Percentiles rank a stretch among this genome's conserved stretches.
phyloP scores from a whole-genome alignment of 1,284 basidiomycete genomes.

The Volvariella volvacea region DNA sequence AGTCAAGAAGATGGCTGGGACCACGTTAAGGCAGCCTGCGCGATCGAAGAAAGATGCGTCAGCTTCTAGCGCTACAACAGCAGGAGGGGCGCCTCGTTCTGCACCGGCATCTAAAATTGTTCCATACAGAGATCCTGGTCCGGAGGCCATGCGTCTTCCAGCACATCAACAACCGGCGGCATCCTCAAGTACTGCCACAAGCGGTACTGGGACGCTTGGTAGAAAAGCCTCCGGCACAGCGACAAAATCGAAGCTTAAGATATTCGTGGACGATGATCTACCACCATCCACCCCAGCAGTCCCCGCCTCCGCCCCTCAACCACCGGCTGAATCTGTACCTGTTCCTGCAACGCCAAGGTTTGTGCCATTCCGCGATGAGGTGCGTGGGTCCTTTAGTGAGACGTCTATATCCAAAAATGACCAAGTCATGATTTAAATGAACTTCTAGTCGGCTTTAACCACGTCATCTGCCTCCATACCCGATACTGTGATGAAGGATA shows the following conservation, averaged over 20 bases:
- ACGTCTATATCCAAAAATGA: constrained; percentile 3
- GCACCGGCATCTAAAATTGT: constrained; percentile 39
- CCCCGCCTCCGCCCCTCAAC: constrained; percentile 10
- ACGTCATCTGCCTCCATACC: constrained; percentile 13
- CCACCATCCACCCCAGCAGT: no score
- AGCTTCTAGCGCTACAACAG: constrained; percentile 29
- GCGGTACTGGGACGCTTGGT: background rate
- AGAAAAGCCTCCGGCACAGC: constrained; percentile 15
- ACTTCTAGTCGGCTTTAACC: constrained; percentile 1
- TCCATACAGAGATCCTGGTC: constrained; percentile 47
- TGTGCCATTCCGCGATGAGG: constrained; percentile 63
- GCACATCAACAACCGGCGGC: constrained; percentile 17
- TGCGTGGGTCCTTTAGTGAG: constrained; percentile 22
- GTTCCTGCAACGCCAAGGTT: constrained; percentile 49
- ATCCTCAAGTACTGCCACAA: constrained; percentile 9
- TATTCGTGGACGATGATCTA: constrained; percentile 35
- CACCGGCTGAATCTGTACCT: background rate
- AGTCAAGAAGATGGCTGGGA: constrained; percentile 57
- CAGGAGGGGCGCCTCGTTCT: constrained; percentile 14
- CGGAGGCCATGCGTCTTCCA: constrained; percentile 27
- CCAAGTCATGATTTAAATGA: background rate
- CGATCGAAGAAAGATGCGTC: constrained; percentile 42
- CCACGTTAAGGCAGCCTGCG: constrained; percentile 56
- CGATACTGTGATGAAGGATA: constrained; percentile 58
- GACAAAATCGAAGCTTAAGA: constrained; percentile 25